phyloP scores from a whole-genome alignment of 805 yeast genomes.

The Pichia insulana region DNA sequence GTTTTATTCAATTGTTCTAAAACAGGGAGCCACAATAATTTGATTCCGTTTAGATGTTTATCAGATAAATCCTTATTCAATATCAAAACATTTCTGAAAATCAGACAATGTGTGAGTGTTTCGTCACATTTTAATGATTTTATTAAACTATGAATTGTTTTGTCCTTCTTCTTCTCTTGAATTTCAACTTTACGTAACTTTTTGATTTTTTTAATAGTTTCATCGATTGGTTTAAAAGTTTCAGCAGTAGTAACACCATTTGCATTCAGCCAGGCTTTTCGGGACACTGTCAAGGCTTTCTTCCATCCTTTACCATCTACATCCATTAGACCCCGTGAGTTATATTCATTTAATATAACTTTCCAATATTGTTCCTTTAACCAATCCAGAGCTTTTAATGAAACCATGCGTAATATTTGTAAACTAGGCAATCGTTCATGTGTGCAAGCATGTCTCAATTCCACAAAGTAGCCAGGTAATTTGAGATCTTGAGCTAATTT shows the following conservation, averaged over 20 bases:
- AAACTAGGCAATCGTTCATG: slow-evolving; percentile 78
- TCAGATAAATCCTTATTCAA: slow-evolving; percentile 14
- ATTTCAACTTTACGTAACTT: slow-evolving; percentile 38
- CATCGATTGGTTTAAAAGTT: slow-evolving; percentile 18
- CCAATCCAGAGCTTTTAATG: slow-evolving; percentile 65
- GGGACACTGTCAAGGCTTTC: background rate
- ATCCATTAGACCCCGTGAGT: slow-evolving; percentile 1
- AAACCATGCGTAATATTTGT: slow-evolving; percentile 53
- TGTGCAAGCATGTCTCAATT: slow-evolving; percentile 81
- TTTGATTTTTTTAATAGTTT: slow-evolving; percentile 39
- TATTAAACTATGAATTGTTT: slow-evolving; percentile 20
- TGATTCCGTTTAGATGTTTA: slow-evolving; percentile 22
- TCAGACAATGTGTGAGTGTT: slow-evolving; percentile 21
- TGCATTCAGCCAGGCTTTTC: background rate
- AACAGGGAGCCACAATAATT: slow-evolving; percentile 25
- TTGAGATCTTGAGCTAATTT: slow-evolving; percentile 58
- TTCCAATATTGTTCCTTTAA: slow-evolving; percentile 67
- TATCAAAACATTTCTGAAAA: slow-evolving; percentile 28
- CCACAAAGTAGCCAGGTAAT: slow-evolving; percentile 79
- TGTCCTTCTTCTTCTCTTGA: slow-evolving; percentile 36
- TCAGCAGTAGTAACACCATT: background rate
- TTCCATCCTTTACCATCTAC: background rate
- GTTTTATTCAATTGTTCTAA: slow-evolving; percentile 18
- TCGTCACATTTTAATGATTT: slow-evolving; percentile 2
- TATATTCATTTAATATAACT: slow-evolving; percentile 20